Evolutionary conservation across 495 filamentous ascomycete species (phyloP).

Genomic region (Thozetella sp.): DNA sequence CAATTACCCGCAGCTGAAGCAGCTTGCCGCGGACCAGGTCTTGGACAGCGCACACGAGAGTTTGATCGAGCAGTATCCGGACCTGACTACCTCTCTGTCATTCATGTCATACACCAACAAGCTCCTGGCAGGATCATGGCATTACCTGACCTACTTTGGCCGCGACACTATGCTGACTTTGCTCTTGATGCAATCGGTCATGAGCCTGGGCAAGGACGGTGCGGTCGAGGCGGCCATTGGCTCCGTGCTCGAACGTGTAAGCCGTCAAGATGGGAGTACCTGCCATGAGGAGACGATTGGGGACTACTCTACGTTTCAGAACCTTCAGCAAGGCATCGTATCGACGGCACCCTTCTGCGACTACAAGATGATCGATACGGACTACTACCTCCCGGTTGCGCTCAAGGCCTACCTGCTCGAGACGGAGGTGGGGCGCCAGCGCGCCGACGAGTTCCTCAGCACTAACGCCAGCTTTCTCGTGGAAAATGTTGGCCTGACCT

Average conservation of each 20-base stretch:
- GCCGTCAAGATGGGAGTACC: slow-evolving; percentile 58
- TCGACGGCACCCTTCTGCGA: slow-evolving; percentile 57
- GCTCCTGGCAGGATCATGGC: slow-evolving; percentile 65
- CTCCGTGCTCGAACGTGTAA: slow-evolving; percentile 60
- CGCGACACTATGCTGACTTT: slow-evolving; percentile 64
- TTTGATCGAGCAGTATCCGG: slow-evolving; percentile 44
- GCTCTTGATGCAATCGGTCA: slow-evolving; percentile 57
- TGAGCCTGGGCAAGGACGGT: slow-evolving; percentile 56
- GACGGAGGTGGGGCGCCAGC: slow-evolving; percentile 38
- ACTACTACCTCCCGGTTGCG: slow-evolving; percentile 60
- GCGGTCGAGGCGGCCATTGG: slow-evolving; percentile 63
- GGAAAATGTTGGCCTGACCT: slow-evolving; percentile 51
- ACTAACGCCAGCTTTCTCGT: slow-evolving; percentile 46
- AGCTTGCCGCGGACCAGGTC: slow-evolving; percentile 47
- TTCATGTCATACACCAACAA: slow-evolving; percentile 67
- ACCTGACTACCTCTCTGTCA: slow-evolving; percentile 53
- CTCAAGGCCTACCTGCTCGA: slow-evolving; percentile 62
- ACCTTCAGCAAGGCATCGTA: slow-evolving; percentile 50
- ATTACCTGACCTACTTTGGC: slow-evolving; percentile 69
- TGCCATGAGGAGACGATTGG: slow-evolving; percentile 70
- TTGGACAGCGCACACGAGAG: slow-evolving; percentile 45
- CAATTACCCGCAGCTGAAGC: slow-evolving; percentile 62
- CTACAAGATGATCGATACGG: slow-evolving; percentile 70
- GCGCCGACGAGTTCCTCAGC: slow-evolving; percentile 48
- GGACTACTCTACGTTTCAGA: slow-evolving; percentile 65